A percentile compares a stretch with the other conserved stretches of the same genome.
These are phyloP conservation scores for Remersonia thermophila DNA, from an alignment of 2,329 filamentous ascomycete species.

Conservation along the genomic window DNA sequence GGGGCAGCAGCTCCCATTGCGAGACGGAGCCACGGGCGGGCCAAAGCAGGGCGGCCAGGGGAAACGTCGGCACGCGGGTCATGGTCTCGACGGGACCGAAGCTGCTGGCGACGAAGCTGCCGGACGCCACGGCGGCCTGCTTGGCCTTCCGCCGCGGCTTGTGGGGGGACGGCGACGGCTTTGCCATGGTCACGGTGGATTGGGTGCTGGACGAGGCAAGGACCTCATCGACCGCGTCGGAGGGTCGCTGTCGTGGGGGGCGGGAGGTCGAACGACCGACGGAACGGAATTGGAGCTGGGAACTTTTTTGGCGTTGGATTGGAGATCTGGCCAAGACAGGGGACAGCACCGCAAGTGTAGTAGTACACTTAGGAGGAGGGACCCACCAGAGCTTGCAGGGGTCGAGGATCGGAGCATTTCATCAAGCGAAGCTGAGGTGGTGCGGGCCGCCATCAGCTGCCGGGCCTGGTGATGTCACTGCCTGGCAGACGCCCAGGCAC, in stretches of 20 bases:
- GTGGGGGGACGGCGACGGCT: conserved; percentile 37
- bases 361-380: no score
- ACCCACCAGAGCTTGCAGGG: no score
- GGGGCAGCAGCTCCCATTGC: conserved; percentile 82
- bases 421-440: no score
- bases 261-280: background rate
- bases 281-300: no score
- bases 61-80: conserved; percentile 60
- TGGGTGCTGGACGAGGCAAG: conserved; percentile 1
- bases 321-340: no score
- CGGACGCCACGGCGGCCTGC: conserved; percentile 32
- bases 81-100: conserved; percentile 30
- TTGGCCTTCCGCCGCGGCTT: conserved; percentile 48
- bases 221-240: conserved; percentile 15
- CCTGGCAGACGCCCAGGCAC: background rate
- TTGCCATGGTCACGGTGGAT: conserved; percentile 34
- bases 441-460: no score
- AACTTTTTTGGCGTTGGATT: background rate
- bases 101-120: conserved; percentile 8
- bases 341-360: no score
- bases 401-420: no score
- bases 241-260: background rate
- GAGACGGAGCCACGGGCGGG: conserved; percentile 72
- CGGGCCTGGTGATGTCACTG: no score
- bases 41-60: conserved; percentile 89